Evolutionary conservation across 2,329 filamentous ascomycete genomes (phyloP), one percentile per base, ranked within the genome.

Genomic region (Scytalidium sp.): DNA sequence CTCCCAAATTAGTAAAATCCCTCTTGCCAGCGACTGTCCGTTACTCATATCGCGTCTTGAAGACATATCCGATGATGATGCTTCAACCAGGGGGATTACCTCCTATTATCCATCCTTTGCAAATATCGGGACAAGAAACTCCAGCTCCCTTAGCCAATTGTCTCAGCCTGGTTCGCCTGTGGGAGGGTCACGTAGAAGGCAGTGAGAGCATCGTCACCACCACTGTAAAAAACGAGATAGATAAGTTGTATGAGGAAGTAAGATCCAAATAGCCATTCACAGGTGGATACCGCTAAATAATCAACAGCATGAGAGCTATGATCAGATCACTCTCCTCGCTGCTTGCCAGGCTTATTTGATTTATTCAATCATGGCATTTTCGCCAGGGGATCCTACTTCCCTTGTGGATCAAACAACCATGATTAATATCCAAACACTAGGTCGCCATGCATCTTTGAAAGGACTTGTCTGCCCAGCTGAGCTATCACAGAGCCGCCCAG

Each of bases 341-440:
- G 64, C 71, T 1, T 78, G 80, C 36, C 79, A 82, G 53, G 74
- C 77, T 0, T 79, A 78, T 56, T 62, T 82, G 2, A 67, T 80
- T n/a, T 79, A 80, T 51, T 60, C 69, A 2, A 70, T 81, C 59
- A 65, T 75, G 2, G 44, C 76, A 2, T 79, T 76, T 55, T 79
- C 32, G 4, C 32, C 32, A 5, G 78, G 47, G 60, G 32, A 36
- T 10, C 13, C 7, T 13, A 13, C 32, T 36, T 8, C 15, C 13
- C 17, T 36, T 5, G 32, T 36, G 5, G 32, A 36, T 36, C 32
- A 36, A 36, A 36, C 32, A 36, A 36, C 32, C 5, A 73, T 79
- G 59, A 73, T 79, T 47, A 73, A 72, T 10, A 67, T 81, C 1
- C 76, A 80, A 60, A 72, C 76, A 4, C 53, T 81, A 15, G 76